A percentile compares a stretch with the other conserved stretches of the same genome.
Conservation (phyloP, 208 protist species). For the Leishmania tropica region DNA sequence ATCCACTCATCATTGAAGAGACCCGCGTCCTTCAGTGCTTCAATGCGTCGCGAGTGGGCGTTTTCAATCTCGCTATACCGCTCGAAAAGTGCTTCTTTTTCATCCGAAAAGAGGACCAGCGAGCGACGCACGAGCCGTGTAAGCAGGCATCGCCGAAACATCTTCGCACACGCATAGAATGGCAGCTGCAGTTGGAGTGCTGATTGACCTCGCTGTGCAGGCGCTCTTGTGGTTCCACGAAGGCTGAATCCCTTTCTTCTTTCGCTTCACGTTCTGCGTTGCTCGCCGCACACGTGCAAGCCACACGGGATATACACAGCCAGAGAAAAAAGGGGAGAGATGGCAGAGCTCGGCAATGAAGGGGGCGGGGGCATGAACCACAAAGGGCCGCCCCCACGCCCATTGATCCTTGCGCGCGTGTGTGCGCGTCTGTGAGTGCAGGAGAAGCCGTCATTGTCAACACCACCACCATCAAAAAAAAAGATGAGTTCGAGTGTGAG, state of each 20-base stretch:
- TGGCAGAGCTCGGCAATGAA: neutral
- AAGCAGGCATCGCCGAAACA: slow-evolving; percentile 21
- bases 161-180: slow-evolving; percentile 9
- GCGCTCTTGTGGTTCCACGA: neutral
- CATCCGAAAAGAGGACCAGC: slow-evolving; percentile 34
- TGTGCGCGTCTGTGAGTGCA: neutral
- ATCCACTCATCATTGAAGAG: slow-evolving; percentile 87
- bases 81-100: slow-evolving; percentile 55
- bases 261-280: neutral
- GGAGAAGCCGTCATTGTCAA: neutral
- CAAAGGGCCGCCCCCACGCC: neutral
- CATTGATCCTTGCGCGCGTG: neutral
- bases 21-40: slow-evolving; percentile 43
- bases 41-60: slow-evolving; percentile 70
- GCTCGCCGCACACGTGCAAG: neutral
- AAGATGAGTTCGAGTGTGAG: neutral
- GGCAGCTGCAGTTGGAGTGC: neutral
- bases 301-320: neutral
- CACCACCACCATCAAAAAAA: neutral
- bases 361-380: neutral
- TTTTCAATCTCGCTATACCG: slow-evolving; percentile 88
- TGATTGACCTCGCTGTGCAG: neutral
- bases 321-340: neutral
- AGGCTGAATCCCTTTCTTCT: neutral
- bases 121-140: slow-evolving; percentile 27